Evolutionary conservation across 2,329 filamentous ascomycete species (phyloP), one percentile per base, ranked within the genome.

Genomic region (Fusarium napiforme): DNA sequence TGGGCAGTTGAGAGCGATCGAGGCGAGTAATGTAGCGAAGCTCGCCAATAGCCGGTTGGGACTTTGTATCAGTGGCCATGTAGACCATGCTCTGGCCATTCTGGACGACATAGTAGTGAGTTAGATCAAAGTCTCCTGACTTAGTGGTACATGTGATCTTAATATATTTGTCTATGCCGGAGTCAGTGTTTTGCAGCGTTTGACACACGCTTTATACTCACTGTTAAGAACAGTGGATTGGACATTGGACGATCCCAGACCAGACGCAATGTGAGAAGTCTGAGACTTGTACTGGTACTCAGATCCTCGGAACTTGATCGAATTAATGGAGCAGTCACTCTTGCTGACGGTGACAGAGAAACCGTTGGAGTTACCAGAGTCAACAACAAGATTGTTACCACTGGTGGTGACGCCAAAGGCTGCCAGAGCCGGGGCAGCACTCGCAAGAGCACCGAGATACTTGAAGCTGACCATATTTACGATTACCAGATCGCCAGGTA

Each of bases 1-100:
- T 82, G 4, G 87, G 86, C 7, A 90, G 81, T 56, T 85, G 77
- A 46, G 82, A 81, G 16, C 85, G 82, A 59, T 89, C 84, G 12
- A 92, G 85, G 34, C 90, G 88, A 59, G 89, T 87, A 72, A 93
- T 90, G 82, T 87, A 92, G 55, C 91, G 89, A 53, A 92, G 81
- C 81, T 93, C 91, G 43, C 89, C 89, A 23, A 90, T 81, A 12
- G 78, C 78, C 5, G 88, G 88, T 74, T 90, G 83, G 43, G 83
- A 86, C 1, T 86, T 90, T 64, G 88, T 92, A 77, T 92, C 85
- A 5, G 91, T 92, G 10, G 87, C 89, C 84, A 90, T 86, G 77
- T 87, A 89, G 67, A 92, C 85, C 34, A 85, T 88, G 65, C 87
- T 85, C 60, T 91, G 88, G n/a, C 90, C 90, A 59, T 87, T 85